Evolutionary conservation across 2,329 filamentous ascomycete species (phyloP).

Genomic region (Aspergillus calidoustus): DNA sequence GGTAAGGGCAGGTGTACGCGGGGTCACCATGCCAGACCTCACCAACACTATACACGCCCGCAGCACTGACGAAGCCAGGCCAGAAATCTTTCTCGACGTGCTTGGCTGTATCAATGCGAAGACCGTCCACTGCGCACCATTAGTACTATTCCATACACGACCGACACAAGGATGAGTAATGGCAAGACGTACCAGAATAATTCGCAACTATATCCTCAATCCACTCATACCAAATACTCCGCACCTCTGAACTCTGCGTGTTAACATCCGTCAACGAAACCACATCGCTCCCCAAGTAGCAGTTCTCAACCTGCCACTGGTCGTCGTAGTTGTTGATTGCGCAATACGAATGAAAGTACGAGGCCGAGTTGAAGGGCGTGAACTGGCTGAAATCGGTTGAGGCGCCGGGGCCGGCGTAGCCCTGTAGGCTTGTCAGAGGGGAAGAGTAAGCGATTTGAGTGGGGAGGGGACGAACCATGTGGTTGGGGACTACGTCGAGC

Average conservation of each 20-base stretch:
- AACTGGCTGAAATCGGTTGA: slow-evolving; percentile 17
- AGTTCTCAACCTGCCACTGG: slow-evolving; percentile 35
- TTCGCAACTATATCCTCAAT: slow-evolving; percentile 44
- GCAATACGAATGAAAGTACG: slow-evolving; percentile 27
- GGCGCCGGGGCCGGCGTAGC: slow-evolving; percentile 8
- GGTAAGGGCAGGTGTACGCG: slow-evolving; percentile 45
- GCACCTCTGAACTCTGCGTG: slow-evolving; percentile 48
- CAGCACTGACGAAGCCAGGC: slow-evolving; percentile 37
- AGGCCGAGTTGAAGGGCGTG: slow-evolving; percentile 25
- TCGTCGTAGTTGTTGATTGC: slow-evolving; percentile 23
- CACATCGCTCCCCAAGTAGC: slow-evolving; percentile 47
- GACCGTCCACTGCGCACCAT: slow-evolving; percentile 45
- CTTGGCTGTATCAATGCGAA: slow-evolving; percentile 56
- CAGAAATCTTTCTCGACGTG: slow-evolving; percentile 51
- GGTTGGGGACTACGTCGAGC: slow-evolving; percentile 54
- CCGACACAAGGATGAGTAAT: no score
- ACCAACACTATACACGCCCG: slow-evolving; percentile 50
- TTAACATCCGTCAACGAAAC: slow-evolving; percentile 54
- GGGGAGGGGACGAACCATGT: slow-evolving; percentile 20
- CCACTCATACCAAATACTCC: slow-evolving; percentile 46
- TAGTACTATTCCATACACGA: no score
- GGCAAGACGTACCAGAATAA: slow-evolving; percentile 35
- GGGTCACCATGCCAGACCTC: slow-evolving; percentile 47
- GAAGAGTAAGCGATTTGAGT: not conserved
- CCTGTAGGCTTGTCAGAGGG: not conserved